Conservation (phyloP, 306 rosid genomes). For the Castanea mollissima region DNA sequence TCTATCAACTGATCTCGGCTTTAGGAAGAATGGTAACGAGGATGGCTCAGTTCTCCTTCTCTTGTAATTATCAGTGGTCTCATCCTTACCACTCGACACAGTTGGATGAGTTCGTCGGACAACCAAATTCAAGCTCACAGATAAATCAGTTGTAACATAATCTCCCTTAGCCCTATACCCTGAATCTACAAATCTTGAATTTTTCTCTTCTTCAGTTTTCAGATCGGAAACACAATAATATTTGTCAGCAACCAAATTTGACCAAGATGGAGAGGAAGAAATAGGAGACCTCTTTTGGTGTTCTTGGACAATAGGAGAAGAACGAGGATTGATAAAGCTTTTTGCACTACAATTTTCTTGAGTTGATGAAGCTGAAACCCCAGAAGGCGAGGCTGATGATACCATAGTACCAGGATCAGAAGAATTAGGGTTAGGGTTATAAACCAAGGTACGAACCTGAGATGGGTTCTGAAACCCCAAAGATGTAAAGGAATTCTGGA, state of each 20-base stretch:
- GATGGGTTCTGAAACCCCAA: conserved; percentile 41
- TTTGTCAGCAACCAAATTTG: conserved; percentile 36
- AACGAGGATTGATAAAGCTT: conserved; percentile 23
- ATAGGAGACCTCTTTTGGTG: conserved; percentile 6
- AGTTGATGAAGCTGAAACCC: conserved; percentile 32
- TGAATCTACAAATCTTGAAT: conserved; percentile 40
- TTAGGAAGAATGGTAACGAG: conserved; percentile 37
- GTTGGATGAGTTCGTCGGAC: conserved; percentile 23
- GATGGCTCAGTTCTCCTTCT: conserved; percentile 54
- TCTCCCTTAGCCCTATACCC: conserved; percentile 22
- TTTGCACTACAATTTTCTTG: conserved; percentile 16
- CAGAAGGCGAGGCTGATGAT: conserved; percentile 42
- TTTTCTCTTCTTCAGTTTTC: conserved; percentile 28
- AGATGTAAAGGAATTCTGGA: conserved; percentile 27
- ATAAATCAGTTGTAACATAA: conserved; percentile 30
- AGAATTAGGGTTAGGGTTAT: conserved; percentile 60
- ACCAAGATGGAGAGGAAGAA: conserved; percentile 37
- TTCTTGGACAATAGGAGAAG: conserved; percentile 24
- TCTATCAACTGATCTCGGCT: conserved; percentile 18
- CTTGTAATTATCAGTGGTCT: conserved; percentile 40
- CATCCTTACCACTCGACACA: conserved; percentile 15
- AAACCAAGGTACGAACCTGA: conserved; percentile 45
- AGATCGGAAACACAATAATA: conserved; percentile 10
- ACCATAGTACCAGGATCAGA: conserved; percentile 30
- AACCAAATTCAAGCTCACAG: conserved; percentile 44